Evolutionary conservation across 768 basidiomycete genomes (phyloP).

Genomic region (Termitomyces eurrhizus): DNA sequence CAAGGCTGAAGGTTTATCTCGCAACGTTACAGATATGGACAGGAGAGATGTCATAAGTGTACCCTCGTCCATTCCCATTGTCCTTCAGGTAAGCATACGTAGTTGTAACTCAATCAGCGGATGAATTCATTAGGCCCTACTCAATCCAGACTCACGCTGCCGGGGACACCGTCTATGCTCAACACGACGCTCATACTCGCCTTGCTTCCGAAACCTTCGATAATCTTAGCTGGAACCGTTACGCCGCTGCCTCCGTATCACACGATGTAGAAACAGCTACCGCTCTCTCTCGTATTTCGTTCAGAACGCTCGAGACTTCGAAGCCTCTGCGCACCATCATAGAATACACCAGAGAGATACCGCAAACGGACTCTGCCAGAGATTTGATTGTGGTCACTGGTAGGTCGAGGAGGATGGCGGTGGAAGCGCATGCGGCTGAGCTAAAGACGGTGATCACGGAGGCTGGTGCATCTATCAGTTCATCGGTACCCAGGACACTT

Average conservation of each 20-base stretch:
- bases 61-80: constrained; percentile 9
- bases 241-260: constrained; percentile 31
- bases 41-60: constrained; percentile 8
- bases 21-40: constrained; percentile 26
- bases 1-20: constrained; percentile 37
- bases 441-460: constrained; percentile 44
- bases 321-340: constrained; percentile 57
- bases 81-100: constrained; percentile 29
- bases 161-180: constrained; percentile 72
- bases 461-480: constrained; percentile 38
- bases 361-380: constrained; percentile 29
- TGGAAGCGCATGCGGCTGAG: constrained; percentile 57
- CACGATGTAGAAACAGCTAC: constrained; percentile 25
- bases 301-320: constrained; percentile 45
- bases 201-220: constrained; percentile 83
- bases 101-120: neutral
- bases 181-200: constrained; percentile 58
- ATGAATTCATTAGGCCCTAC: neutral
- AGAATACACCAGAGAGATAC: constrained; percentile 31
- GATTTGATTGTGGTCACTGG: constrained; percentile 66
- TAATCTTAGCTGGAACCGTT: constrained; percentile 69
- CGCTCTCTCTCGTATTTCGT: constrained; percentile 52
- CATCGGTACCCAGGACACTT: constrained; percentile 64
- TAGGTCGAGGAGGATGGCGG: constrained; percentile 67
- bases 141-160: constrained; percentile 40